phyloP scores from a whole-genome alignment of 139 green algal species.

The Dunaliella sp. region DNA sequence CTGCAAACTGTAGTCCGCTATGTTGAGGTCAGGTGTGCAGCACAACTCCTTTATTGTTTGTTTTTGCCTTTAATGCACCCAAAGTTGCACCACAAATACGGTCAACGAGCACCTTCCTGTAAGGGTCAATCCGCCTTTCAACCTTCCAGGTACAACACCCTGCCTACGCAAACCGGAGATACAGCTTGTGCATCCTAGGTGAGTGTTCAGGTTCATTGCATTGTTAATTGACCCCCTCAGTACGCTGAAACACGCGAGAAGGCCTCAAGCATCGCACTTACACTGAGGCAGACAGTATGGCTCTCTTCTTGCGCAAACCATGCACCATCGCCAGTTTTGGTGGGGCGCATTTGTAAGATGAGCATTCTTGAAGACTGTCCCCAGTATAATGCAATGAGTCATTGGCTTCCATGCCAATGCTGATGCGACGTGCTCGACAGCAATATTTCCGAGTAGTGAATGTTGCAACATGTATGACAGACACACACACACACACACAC shows the following conservation, averaged over 20 bases:
- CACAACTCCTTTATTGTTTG: not conserved
- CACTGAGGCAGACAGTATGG: too few relatives aligned
- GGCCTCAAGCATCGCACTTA: too few relatives aligned
- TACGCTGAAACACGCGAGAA: too few relatives aligned
- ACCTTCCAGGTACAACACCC: not conserved
- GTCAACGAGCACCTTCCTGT: too few relatives aligned
- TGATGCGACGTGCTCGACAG: not conserved
- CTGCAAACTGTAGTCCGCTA: not conserved
- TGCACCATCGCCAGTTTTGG: too few relatives aligned
- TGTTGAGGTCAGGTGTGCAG: not conserved
- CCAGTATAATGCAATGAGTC: not conserved
- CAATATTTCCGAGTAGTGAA: not conserved
- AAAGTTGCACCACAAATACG: too few relatives aligned
- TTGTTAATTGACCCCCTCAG: not conserved
- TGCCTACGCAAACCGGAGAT: not conserved
- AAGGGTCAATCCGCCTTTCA: not conserved
- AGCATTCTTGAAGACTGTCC: not conserved
- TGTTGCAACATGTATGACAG: not conserved
- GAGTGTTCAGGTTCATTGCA: not conserved
- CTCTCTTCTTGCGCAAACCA: too few relatives aligned
- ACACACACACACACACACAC: too few relatives aligned
- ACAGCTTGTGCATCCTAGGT: not conserved
- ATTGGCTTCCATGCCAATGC: not conserved
- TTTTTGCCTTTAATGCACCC: not conserved
- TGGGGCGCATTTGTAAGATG: too few relatives aligned